Conservation (phyloP, 305 asterid species). For the Fraxinus greggii region DNA sequence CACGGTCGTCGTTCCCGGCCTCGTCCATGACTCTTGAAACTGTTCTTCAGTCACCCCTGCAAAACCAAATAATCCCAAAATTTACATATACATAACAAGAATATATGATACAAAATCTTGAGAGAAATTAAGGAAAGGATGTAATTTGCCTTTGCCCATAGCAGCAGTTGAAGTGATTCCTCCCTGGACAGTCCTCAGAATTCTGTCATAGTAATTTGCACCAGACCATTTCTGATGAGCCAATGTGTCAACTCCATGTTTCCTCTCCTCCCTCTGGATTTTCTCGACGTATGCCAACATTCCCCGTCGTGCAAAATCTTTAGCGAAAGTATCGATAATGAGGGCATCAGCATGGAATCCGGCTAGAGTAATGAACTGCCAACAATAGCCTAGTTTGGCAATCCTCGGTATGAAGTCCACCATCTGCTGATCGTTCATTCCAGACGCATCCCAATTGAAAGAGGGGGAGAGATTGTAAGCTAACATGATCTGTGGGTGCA, state of each 20-base stretch:
- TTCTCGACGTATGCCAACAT: conserved; percentile 94
- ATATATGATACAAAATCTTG: background rate
- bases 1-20: conserved; percentile 55
- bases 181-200: conserved; percentile 92
- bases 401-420: conserved; percentile 82
- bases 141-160: conserved; percentile 77
- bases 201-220: conserved; percentile 91
- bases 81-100: background rate
- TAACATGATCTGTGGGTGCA: conserved; percentile 71
- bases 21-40: conserved; percentile 81
- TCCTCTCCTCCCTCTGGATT: conserved; percentile 89
- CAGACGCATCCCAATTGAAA: conserved; percentile 98
- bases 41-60: conserved; percentile 97
- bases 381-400: conserved; percentile 76
- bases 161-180: conserved; percentile 97
- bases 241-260: conserved; percentile 79
- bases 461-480: conserved; percentile 96
- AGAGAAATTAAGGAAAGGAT: background rate
- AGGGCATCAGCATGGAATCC: conserved; percentile 93
- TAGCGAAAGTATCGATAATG: conserved; percentile 74
- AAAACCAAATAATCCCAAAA: conserved; percentile 1
- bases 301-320: conserved; percentile 75
- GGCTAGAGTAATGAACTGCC: conserved; percentile 97
- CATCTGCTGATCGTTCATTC: conserved; percentile 84
- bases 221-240: conserved; percentile 99